Base-by-base conservation (phyloP, 176 grass and related monocot genomes). In the Cenchrus americanus region DNA sequence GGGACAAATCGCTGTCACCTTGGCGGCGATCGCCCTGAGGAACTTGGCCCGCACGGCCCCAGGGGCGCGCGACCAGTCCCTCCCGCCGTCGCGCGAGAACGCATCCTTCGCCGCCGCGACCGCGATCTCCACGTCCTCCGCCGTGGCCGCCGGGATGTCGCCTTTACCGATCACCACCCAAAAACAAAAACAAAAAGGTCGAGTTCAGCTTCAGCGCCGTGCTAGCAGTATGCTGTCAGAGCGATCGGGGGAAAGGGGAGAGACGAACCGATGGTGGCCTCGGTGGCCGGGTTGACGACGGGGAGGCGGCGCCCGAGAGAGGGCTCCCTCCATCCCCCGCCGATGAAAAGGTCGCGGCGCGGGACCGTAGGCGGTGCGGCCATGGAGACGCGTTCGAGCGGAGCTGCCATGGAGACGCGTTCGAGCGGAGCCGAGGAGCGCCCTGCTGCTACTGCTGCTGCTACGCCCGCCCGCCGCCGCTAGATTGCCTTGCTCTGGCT, bases 91-190 rank as follows among this genome's bases (percentile, higher is more conserved):
- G 80, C 85, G 79, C 46, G 24, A 43, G 79, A 98, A 88, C 44
- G 96, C 93, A 1, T 83, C 78, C 51, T 91, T 64, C 77, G 93
- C 96, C 62, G 96, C 96, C 51, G 80, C 88, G 40, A 98, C 96
- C 62, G 96, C 93, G 42, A 98, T 85, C 76, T 98, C 93, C 52
- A 98, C 93, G 76, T 98, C 96, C 91, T 98, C 96, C 50, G 77
- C 67, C n/a, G 93, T 98, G 32, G 50, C 96, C 57, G 96, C 91
- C 26, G 96, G 96, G 78, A 98, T 90, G 82, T 98, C 89, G 30
- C 91, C 96, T 98, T 76, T 52, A 79, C 50, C 51, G 86, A 73
- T 80, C 68, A 50, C 64, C 15, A 27, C 24, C 34, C 49, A 10
- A 1, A 9, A 60, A 34, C 12, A 21, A 60, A 47, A 46, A 12